Conservation (phyloP, 805 yeast species). For the Candida gorgasii region DNA sequence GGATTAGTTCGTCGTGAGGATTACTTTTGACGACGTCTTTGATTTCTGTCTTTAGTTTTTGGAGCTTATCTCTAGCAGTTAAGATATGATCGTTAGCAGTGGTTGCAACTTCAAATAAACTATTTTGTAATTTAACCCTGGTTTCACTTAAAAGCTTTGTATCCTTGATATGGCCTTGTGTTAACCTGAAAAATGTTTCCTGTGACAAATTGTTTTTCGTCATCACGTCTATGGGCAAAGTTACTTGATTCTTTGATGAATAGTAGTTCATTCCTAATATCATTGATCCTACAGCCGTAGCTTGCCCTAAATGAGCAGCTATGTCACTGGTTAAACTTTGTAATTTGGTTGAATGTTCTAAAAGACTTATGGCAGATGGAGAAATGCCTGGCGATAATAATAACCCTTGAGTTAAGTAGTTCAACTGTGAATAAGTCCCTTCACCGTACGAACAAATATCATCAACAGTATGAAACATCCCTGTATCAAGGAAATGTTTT, state of each 20-base stretch:
- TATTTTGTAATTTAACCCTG: slow-evolving; percentile 48
- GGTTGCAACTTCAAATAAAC: slow-evolving; percentile 68
- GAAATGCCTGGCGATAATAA: slow-evolving; percentile 57
- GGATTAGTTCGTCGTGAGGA: slow-evolving; percentile 27
- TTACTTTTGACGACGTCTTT: slow-evolving; percentile 24
- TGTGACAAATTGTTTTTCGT: slow-evolving; percentile 57
- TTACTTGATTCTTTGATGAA: slow-evolving; percentile 52
- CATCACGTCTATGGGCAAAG: slow-evolving; percentile 65
- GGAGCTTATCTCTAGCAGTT: slow-evolving; percentile 61
- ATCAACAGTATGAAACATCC: slow-evolving; percentile 49
- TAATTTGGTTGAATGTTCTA: slow-evolving; percentile 48
- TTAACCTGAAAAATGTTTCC: slow-evolving; percentile 55
- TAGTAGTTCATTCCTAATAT: slow-evolving; percentile 61
- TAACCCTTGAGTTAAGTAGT: slow-evolving; percentile 63
- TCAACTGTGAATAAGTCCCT: slow-evolving; percentile 73
- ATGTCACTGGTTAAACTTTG: slow-evolving; percentile 54
- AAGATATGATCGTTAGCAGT: slow-evolving; percentile 79
- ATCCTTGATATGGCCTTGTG: slow-evolving; percentile 42
- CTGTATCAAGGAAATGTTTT: slow-evolving; percentile 50
- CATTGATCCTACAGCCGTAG: slow-evolving; percentile 67
- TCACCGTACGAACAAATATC: slow-evolving; percentile 77
- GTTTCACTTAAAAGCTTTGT: slow-evolving; percentile 25
- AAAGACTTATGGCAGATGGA: slow-evolving; percentile 52
- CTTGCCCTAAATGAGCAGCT: slow-evolving; percentile 82
- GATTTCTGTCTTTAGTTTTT: slow-evolving; percentile 39